phyloP scores from a whole-genome alignment of 1,139 yeast species.

The Candida tunisiensis region DNA sequence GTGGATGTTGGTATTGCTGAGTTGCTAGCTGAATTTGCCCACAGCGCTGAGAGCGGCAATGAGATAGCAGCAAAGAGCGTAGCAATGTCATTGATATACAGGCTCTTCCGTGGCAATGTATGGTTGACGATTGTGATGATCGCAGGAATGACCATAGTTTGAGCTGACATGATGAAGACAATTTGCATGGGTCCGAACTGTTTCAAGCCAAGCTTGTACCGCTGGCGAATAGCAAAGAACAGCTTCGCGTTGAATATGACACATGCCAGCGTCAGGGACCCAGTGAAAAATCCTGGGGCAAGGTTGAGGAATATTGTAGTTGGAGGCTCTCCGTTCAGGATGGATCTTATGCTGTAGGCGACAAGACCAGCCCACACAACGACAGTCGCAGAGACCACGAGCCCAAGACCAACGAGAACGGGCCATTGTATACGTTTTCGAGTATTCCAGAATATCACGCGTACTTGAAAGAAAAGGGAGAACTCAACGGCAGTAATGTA shows the following conservation, averaged over 20 bases:
- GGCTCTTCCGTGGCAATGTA: too few species aligned
- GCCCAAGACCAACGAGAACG: constrained; percentile 27
- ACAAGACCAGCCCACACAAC: constrained; percentile 25
- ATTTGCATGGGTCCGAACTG: constrained; percentile 77
- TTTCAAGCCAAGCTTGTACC: constrained; percentile 59
- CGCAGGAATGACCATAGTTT: constrained; percentile 68
- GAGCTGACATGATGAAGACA: constrained; percentile 63
- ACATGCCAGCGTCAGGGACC: constrained; percentile 48
- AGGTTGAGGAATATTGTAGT: constrained; percentile 7
- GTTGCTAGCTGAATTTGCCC: too few species aligned
- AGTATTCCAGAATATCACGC: constrained; percentile 34
- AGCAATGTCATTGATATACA: too few species aligned
- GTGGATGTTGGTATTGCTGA: too few species aligned
- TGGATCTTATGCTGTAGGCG: constrained; percentile 17
- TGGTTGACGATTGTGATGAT: constrained; percentile 43
- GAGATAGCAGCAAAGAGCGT: too few species aligned
- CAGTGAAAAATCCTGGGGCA: constrained; percentile 43
- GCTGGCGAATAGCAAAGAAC: constrained; percentile 44
- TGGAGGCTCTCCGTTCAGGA: constrained; percentile 10
- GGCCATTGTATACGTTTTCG: constrained; percentile 27
- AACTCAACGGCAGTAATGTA: constrained; percentile 41
- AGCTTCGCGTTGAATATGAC: constrained; percentile 44
- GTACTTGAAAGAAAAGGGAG: constrained; percentile 56
- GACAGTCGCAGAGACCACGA: constrained; percentile 26
- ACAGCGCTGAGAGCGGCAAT: too few species aligned